Conservation (phyloP, 2,329 filamentous ascomycete genomes). For the Cadophora gregata region DNA sequence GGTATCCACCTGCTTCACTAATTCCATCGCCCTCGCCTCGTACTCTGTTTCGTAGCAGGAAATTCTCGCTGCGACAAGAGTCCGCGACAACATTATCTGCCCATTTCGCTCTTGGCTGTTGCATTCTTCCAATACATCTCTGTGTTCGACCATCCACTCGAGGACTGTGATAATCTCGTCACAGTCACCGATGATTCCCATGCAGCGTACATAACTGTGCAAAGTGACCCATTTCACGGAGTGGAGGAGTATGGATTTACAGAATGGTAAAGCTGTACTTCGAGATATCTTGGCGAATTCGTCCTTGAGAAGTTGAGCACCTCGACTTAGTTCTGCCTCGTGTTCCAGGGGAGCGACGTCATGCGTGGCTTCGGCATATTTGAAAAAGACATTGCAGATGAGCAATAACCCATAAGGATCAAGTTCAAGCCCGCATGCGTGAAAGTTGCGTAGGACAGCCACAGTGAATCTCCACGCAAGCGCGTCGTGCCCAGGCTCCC, state of each 20-base stretch:
- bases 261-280: conserved; percentile 14
- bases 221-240: conserved; percentile 54
- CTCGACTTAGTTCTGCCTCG: conserved; percentile 19
- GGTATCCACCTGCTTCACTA: conserved; percentile 35
- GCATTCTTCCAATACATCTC: conserved; percentile 42
- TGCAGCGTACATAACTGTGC: conserved; percentile 66
- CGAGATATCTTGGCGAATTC: conserved; percentile 42
- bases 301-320: conserved; percentile 42
- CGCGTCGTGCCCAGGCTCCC: conserved; percentile 36
- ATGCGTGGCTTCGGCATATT: conserved; percentile 36
- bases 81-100: conserved; percentile 26
- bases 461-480: conserved; percentile 38
- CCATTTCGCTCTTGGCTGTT: conserved; percentile 33
- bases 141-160: conserved; percentile 62
- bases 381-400: conserved; percentile 39
- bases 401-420: conserved; percentile 39
- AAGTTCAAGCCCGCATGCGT: conserved; percentile 38
- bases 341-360: conserved; percentile 9
- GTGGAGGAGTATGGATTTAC: conserved; percentile 47
- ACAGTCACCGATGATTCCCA: conserved; percentile 66
- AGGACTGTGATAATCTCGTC: conserved; percentile 62
- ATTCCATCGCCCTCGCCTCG: conserved; percentile 27
- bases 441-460: conserved; percentile 37
- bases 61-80: conserved; percentile 36
- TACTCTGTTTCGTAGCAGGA: conserved; percentile 30